Conservation (phyloP, 768 basidiomycete genomes). For the Serendipita sp. region DNA sequence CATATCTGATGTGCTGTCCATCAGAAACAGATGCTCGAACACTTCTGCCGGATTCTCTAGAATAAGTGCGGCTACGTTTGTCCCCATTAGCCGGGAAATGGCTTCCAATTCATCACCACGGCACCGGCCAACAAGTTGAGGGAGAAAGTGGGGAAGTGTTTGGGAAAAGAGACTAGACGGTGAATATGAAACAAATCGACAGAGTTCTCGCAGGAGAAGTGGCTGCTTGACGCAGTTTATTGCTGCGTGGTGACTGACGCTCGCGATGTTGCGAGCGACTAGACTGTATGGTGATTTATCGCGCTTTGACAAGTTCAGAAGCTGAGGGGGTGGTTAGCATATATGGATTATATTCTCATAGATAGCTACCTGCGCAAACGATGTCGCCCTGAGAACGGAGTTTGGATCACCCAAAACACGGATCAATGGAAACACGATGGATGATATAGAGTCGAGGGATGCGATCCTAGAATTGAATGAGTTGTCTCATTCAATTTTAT, state of each 20-base stretch:
- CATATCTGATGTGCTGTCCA: constrained; percentile 38
- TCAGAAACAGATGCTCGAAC: constrained; percentile 50
- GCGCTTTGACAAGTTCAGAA: constrained; percentile 39
- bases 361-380: constrained; percentile 42
- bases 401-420: constrained; percentile 53
- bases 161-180: constrained; percentile 46
- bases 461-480: constrained; percentile 25
- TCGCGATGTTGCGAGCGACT: constrained; percentile 50
- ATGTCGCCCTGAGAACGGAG: constrained; percentile 50
- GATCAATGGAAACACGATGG: constrained; percentile 29
- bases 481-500: not conserved
- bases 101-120: constrained; percentile 43
- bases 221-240: constrained; percentile 43
- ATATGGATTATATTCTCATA: constrained; percentile 4
- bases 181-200: constrained; percentile 47
- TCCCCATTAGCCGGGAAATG: constrained; percentile 38
- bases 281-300: constrained; percentile 47
- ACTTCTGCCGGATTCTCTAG: constrained; percentile 43
- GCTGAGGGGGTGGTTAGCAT: constrained; percentile 25
- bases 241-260: constrained; percentile 51
- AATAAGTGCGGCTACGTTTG: constrained; percentile 34
- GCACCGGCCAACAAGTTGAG: constrained; percentile 47
- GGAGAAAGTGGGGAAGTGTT: constrained; percentile 50
- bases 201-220: constrained; percentile 42
- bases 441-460: constrained; percentile 38